Evolutionary conservation across 2,329 filamentous ascomycete species (phyloP).

Genomic region (Ophiostoma sp.): DNA sequence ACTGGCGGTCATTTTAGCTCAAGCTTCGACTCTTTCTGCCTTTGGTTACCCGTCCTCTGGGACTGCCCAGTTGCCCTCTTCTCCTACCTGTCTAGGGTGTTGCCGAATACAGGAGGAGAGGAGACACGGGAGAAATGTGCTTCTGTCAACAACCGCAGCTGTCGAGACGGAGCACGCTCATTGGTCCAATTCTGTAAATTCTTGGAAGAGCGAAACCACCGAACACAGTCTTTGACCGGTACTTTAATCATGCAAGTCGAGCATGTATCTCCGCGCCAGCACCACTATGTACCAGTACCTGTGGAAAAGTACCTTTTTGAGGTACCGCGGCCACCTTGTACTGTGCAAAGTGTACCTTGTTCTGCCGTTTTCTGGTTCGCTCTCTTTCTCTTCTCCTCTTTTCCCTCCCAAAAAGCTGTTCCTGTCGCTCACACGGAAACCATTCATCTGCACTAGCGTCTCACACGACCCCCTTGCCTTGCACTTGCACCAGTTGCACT

Average conservation of each 20-base stretch:
- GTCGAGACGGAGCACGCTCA: slow-evolving; percentile 12
- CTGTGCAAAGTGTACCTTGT: slow-evolving; percentile 14
- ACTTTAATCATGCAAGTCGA: slow-evolving; percentile 35
- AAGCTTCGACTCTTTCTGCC: too few relatives aligned
- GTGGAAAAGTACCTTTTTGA: slow-evolving; percentile 32
- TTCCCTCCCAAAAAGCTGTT: not conserved
- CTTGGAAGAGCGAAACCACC: not conserved
- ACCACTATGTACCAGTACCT: slow-evolving; percentile 38
- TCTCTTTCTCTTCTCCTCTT: slow-evolving; percentile 14
- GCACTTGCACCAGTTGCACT: too few relatives aligned
- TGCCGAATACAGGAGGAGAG: not conserved
- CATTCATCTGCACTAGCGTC: slow-evolving; percentile 26
- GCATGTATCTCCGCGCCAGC: slow-evolving; percentile 35
- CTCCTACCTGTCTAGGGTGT: too few relatives aligned
- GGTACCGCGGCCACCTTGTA: slow-evolving; percentile 22
- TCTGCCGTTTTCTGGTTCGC: not conserved
- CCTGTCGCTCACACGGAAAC: slow-evolving; percentile 20
- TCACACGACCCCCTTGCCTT: slow-evolving; percentile 33
- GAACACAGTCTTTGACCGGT: slow-evolving; percentile 28
- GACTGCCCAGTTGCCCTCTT: too few relatives aligned
- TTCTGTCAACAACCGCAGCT: slow-evolving; percentile 1
- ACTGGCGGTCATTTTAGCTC: too few relatives aligned
- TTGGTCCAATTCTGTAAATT: not conserved
- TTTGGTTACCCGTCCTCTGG: not conserved
- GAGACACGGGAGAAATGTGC: not conserved